phyloP scores from a whole-genome alignment of 768 basidiomycete species.

The Coprinellus aureogranulatus region DNA sequence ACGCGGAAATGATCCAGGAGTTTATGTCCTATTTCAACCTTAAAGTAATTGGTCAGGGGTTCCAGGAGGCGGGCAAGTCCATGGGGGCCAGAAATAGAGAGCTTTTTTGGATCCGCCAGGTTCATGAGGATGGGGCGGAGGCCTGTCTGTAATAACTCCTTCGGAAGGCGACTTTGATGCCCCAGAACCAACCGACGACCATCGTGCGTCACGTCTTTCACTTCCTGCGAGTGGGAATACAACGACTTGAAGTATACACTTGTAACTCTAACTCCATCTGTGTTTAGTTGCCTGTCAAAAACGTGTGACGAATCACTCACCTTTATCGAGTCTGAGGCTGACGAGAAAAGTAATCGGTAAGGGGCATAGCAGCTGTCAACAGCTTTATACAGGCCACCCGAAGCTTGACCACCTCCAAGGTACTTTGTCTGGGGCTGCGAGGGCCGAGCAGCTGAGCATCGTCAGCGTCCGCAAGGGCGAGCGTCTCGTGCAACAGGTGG shows the following conservation, averaged over 20 bases:
- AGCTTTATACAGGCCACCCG: slow-evolving; percentile 93
- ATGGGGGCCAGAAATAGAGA: slow-evolving; percentile 89
- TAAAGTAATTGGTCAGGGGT: slow-evolving; percentile 97
- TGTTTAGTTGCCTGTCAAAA: neutral
- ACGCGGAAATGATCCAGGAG: slow-evolving; percentile 93
- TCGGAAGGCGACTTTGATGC: slow-evolving; percentile 88
- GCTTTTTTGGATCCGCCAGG: slow-evolving; percentile 90
- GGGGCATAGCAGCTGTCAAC: slow-evolving; percentile 89
- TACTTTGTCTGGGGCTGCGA: slow-evolving; percentile 71
- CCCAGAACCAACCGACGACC: slow-evolving; percentile 85
- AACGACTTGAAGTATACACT: slow-evolving; percentile 97
- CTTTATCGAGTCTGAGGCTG: slow-evolving; percentile 83
- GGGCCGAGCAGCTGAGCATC: slow-evolving; percentile 80
- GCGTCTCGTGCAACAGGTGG: slow-evolving; percentile 86
- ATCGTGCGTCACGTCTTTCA: slow-evolving; percentile 94
- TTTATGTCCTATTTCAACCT: slow-evolving; percentile 98
- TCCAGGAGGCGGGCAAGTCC: slow-evolving; percentile 92
- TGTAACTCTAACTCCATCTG: slow-evolving; percentile 64
- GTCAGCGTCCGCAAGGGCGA: slow-evolving; percentile 94
- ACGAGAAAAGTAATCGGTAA: slow-evolving; percentile 88
- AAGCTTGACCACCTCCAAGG: slow-evolving; percentile 80
- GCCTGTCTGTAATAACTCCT: slow-evolving; percentile 92
- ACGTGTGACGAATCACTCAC: slow-evolving; percentile 37
- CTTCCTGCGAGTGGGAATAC: slow-evolving; percentile 85
- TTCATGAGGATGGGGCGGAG: slow-evolving; percentile 97